These are phyloP conservation scores for Aegilops bicornis DNA, from an alignment of 176 grass and related monocot genomes.

Conservation along the genomic window DNA sequence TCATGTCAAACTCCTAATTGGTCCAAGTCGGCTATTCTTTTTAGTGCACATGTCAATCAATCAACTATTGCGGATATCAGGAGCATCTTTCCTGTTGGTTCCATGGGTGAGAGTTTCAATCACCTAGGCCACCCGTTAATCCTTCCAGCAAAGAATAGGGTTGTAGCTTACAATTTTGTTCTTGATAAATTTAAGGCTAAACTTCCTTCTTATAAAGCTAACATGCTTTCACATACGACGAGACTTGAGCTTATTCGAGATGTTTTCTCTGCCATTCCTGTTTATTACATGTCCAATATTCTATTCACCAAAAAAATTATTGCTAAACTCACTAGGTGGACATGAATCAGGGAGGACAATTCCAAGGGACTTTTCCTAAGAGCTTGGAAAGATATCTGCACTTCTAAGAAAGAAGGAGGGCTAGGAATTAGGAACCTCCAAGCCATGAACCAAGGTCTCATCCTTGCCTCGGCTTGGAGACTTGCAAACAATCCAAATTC, in stretches of 20 bases:
- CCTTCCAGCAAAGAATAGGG: neutral
- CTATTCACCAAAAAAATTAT: neutral
- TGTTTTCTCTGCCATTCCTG: neutral
- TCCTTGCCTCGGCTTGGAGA: neutral
- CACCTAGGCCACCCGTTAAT: neutral
- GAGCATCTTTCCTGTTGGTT: neutral
- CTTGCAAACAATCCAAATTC: no score
- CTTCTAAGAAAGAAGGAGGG: neutral
- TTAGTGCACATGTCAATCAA: neutral
- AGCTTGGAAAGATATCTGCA: neutral
- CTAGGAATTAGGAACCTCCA: neutral
- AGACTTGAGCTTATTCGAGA: neutral
- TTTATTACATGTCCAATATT: neutral
- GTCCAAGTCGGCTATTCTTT: neutral
- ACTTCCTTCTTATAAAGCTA: neutral
- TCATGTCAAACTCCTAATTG: neutral
- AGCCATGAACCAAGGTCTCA: neutral
- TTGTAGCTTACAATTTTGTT: neutral
- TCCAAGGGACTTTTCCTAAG: neutral
- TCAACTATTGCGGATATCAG: no score
- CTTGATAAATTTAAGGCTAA: neutral
- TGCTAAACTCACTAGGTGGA: neutral
- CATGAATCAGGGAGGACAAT: neutral
- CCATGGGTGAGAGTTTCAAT: accelerated
- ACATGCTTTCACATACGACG: neutral